phyloP scores from a whole-genome alignment of 768 basidiomycete genomes.

The Rhodotorula kratochvilovae region DNA sequence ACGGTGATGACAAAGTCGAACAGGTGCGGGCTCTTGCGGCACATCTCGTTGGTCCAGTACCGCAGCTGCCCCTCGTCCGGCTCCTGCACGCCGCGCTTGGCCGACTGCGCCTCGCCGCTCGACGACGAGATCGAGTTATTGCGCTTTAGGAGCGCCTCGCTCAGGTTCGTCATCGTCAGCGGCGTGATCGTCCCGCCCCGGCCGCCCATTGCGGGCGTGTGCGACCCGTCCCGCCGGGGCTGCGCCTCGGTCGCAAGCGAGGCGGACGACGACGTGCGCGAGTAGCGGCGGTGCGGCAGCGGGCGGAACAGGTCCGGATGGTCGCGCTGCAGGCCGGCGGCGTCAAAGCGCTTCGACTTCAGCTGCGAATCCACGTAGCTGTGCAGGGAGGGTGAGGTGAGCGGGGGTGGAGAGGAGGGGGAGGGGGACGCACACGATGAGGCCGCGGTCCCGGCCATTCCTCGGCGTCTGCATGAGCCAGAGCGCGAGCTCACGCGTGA shows the following conservation, averaged over 20 bases:
- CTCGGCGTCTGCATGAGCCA: constrained; percentile 89
- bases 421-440: constrained; percentile 65
- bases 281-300: constrained; percentile 64
- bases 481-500: constrained; percentile 87
- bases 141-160: constrained; percentile 37
- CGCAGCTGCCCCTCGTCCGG: constrained; percentile 74
- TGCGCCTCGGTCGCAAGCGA: constrained; percentile 40
- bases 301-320: constrained; percentile 84
- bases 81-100: constrained; percentile 57
- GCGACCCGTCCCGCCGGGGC: constrained; percentile 48
- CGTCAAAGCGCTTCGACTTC: constrained; percentile 87
- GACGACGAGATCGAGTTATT: constrained; percentile 31
- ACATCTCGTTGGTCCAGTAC: constrained; percentile 98
- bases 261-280: constrained; percentile 35
- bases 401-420: too few relatives aligned
- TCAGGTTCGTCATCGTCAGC: constrained; percentile 35
- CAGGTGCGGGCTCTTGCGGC: constrained; percentile 77
- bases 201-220: not conserved
- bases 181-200: constrained; percentile 19
- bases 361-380: constrained; percentile 95
- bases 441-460: constrained; percentile 60
- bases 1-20: constrained; percentile 98
- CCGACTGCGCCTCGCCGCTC: constrained; percentile 13
- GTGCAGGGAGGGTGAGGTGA: not conserved
- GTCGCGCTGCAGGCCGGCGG: constrained; percentile 75